Evolutionary conservation across 192 early-diverging fungal genomes (phyloP).

Genomic region (Funneliformis mosseae): DNA sequence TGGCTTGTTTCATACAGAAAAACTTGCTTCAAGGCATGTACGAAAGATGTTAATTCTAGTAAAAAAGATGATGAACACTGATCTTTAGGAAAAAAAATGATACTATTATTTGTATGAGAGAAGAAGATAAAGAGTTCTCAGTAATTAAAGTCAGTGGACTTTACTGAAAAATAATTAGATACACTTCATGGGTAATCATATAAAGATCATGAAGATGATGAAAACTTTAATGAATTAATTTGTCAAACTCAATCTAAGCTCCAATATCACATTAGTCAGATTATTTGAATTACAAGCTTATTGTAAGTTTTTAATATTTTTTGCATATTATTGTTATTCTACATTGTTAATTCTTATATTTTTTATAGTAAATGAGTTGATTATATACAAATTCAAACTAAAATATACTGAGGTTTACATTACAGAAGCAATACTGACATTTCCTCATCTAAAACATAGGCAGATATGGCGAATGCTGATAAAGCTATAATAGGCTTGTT

Average conservation of each 20-base stretch:
- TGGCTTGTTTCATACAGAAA: conserved; percentile 15
- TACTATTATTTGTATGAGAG: not conserved
- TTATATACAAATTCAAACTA: too few species aligned
- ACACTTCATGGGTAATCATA: not conserved
- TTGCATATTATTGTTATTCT: too few species aligned
- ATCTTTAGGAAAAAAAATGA: conserved; percentile 16
- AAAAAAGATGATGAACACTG: conserved; percentile 15
- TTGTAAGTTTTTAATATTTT: too few species aligned
- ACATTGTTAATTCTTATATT: too few species aligned
- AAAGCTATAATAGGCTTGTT: too few species aligned
- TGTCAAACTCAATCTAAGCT: not conserved
- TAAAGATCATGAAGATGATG: conserved; percentile 16
- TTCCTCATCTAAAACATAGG: too few species aligned
- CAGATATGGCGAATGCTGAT: too few species aligned
- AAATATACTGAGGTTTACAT: too few species aligned
- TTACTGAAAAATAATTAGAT: not conserved
- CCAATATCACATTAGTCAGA: too few species aligned
- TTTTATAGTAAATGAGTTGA: too few species aligned
- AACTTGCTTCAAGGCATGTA: conserved; percentile 17
- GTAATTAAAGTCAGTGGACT: conserved; percentile 16
- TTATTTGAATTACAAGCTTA: too few species aligned
- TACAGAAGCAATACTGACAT: too few species aligned
- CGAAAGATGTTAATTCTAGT: not conserved
- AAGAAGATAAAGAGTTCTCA: conserved; percentile 5
- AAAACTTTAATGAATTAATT: conserved; percentile 18